Percentiles rank a stretch among this genome's conserved stretches.
Conservation (phyloP, 345 rosid genomes). For the Sonneratia caseolaris region DNA sequence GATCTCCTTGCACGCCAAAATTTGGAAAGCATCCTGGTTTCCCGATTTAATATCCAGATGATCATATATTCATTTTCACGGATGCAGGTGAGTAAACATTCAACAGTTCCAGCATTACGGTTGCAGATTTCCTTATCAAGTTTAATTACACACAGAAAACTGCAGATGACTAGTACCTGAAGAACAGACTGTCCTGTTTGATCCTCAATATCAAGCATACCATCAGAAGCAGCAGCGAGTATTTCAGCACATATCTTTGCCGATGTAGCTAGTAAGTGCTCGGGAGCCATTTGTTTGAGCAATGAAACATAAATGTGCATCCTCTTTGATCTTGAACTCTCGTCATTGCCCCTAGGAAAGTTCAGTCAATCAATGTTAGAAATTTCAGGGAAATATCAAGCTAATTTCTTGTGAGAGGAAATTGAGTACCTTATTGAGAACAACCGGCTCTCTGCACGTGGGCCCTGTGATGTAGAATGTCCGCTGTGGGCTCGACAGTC, state of each 20-base stretch:
- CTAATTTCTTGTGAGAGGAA: not conserved
- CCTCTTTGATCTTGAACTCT: conserved; percentile 63
- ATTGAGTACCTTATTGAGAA: conserved; percentile 57
- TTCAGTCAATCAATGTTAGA: not conserved
- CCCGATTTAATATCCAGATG: not conserved
- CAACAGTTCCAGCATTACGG: not conserved
- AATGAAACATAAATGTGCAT: conserved; percentile 71
- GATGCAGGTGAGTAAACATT: not conserved
- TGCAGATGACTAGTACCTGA: conserved; percentile 40
- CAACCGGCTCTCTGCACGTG: conserved; percentile 37
- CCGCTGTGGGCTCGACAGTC: conserved; percentile 59
- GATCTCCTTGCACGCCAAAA: conserved; percentile 85
- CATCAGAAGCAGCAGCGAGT: conserved; percentile 90
- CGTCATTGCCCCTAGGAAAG: conserved; percentile 61
- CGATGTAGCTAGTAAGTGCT: conserved; percentile 85
- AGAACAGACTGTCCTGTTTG: conserved; percentile 71
- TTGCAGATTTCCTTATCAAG: not conserved
- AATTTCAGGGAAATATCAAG: not conserved
- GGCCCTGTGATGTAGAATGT: conserved; percentile 43
- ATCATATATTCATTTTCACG: not conserved
- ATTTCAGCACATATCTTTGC: conserved; percentile 95
- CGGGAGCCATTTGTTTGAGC: conserved; percentile 96
- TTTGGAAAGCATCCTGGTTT: conserved; percentile 74
- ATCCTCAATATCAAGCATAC: conserved; percentile 70
- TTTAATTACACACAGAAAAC: not conserved